Evolutionary conservation across 148 eudicot genomes (phyloP).

Genomic region (Vaccinium myrtillus): DNA sequence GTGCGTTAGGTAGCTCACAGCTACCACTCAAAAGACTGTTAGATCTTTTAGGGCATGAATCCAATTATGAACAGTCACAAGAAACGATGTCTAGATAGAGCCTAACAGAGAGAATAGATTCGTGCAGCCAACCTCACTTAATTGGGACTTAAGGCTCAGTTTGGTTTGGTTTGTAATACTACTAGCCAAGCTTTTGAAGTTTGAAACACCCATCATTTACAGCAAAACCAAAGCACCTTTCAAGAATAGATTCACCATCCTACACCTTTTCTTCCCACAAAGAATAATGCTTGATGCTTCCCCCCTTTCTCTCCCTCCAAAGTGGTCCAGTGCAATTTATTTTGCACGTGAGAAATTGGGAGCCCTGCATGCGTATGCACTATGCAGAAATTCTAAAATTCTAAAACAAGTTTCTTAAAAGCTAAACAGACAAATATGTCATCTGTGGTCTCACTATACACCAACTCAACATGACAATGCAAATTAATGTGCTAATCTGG

Average conservation of each 20-base stretch:
- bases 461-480: not conserved
- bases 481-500: not conserved
- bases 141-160: not conserved
- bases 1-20: not conserved
- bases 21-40: not conserved
- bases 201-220: constrained; percentile 26
- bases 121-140: not conserved
- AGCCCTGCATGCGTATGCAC: not conserved
- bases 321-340: not conserved
- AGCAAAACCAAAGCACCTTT: not conserved
- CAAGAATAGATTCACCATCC: constrained; percentile 26
- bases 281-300: constrained; percentile 2
- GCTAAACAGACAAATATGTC: not conserved
- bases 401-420: not conserved
- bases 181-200: constrained; percentile 31
- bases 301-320: constrained; percentile 6
- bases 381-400: not conserved
- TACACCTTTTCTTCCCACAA: not conserved
- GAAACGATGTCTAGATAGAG: not conserved
- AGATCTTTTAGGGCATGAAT: not conserved
- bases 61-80: not conserved
- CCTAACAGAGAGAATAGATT: not conserved
- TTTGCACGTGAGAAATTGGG: not conserved
- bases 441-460: not conserved
- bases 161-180: not conserved